Percentiles rank a stretch among this genome's conserved stretches.
Evolutionary conservation across 2,329 filamentous ascomycete species (phyloP).

Genomic region (Fusarium aywerte): DNA sequence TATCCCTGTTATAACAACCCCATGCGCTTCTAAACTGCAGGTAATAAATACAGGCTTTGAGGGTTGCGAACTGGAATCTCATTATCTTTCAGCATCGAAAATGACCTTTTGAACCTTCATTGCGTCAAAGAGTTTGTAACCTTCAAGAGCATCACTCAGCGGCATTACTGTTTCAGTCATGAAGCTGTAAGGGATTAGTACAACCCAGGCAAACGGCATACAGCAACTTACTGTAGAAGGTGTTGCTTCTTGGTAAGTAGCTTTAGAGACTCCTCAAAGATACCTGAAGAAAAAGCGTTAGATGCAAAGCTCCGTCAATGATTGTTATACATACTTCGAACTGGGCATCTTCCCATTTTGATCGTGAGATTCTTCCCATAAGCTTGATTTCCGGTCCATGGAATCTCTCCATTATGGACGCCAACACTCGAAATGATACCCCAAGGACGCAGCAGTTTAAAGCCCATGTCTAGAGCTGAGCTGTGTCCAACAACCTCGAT

Average conservation of each 20-base stretch:
- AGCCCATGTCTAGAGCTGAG: conserved; percentile 72
- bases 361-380: conserved; percentile 73
- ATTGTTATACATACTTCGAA: conserved; percentile 57
- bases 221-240: conserved; percentile 9
- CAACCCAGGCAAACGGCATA: fast-evolving
- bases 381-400: conserved; percentile 69
- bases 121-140: conserved; percentile 73
- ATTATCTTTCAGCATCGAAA: conserved; percentile 56
- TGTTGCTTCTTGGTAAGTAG: conserved; percentile 31
- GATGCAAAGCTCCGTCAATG: fast-evolving
- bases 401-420: conserved; percentile 75
- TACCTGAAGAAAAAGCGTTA: conserved; percentile 49
- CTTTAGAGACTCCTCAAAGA: conserved; percentile 17
- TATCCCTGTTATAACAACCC: too few relatives aligned
- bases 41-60: too few relatives aligned
- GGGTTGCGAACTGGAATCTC: too few relatives aligned
- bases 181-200: conserved; percentile 59
- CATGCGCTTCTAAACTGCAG: too few relatives aligned
- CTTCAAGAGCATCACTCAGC: conserved; percentile 69
- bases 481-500: conserved; percentile 78
- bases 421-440: conserved; percentile 76
- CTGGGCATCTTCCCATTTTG: conserved; percentile 77
- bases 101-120: conserved; percentile 77
- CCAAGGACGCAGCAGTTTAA: conserved; percentile 72
- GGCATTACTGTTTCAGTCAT: conserved; percentile 79